Evolutionary conservation across 352 stramenopile species (phyloP).

Genomic region (Globisporangium emineosum): DNA sequence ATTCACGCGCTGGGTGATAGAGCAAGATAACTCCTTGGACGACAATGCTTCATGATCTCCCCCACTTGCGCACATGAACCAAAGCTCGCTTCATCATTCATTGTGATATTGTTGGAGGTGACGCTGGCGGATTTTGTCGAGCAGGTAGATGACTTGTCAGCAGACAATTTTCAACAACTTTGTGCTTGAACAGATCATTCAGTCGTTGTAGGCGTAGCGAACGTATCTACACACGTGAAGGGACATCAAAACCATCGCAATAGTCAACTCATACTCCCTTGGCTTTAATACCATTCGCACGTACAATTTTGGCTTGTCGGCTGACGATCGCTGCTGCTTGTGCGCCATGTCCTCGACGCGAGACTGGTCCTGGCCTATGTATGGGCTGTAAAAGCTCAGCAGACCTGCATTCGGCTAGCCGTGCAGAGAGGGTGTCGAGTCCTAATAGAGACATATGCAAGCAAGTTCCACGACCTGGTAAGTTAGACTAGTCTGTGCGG

Average conservation of each 20-base stretch:
- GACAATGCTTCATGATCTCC: no score
- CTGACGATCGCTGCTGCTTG: not conserved
- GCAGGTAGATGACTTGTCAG: no score
- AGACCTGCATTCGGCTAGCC: constrained; percentile 63
- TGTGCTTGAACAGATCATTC: no score
- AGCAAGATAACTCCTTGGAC: no score
- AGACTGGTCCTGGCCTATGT: constrained; percentile 40
- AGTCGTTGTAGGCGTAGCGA: constrained; percentile 67
- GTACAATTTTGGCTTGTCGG: constrained; percentile 56
- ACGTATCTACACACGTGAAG: constrained; percentile 45
- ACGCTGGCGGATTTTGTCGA: no score
- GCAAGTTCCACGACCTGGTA: not conserved
- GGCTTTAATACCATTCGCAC: constrained; percentile 1
- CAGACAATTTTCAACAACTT: no score
- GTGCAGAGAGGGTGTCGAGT: constrained; percentile 51
- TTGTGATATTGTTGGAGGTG: no score
- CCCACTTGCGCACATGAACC: no score
- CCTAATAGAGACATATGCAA: constrained; percentile 24
- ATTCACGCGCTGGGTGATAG: no score
- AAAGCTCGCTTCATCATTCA: no score
- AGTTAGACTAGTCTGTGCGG: not conserved
- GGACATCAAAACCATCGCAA: not conserved
- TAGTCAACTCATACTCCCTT: constrained; percentile 1
- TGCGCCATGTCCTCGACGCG: constrained; percentile 32
- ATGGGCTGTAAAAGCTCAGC: constrained; percentile 83